These are phyloP conservation scores for Coniosporium uncinatum DNA, from an alignment of 2,329 filamentous ascomycete genomes.

Conservation along the genomic window DNA sequence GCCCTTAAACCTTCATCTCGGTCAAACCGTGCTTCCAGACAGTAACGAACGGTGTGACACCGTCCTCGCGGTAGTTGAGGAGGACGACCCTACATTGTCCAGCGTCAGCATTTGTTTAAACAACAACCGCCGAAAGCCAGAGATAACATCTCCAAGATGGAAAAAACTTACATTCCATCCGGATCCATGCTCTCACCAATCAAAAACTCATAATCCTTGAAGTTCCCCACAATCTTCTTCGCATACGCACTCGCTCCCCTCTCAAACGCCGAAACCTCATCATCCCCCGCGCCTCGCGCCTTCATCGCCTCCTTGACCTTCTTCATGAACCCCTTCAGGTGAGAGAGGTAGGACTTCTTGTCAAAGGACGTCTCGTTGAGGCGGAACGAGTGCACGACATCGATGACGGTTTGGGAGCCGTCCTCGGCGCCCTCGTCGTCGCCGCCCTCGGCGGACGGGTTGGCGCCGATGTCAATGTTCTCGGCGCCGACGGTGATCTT, in stretches of 20 bases:
- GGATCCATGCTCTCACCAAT: slow-evolving; percentile 90
- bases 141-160: too few species aligned
- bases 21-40: slow-evolving; percentile 94
- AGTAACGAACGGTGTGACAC: slow-evolving; percentile 81
- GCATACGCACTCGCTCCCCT: slow-evolving; percentile 65
- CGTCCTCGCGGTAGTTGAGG: slow-evolving; percentile 97
- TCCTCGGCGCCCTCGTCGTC: slow-evolving; percentile 68
- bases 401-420: slow-evolving; percentile 69
- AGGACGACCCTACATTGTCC: slow-evolving; percentile 64
- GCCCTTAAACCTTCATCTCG: slow-evolving; percentile 83
- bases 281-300: slow-evolving; percentile 54
- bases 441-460: slow-evolving; percentile 90
- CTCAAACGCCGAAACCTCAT: slow-evolving; percentile 75
- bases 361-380: slow-evolving; percentile 73
- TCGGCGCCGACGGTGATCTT: slow-evolving; percentile 81
- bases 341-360: slow-evolving; percentile 79
- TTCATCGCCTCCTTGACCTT: slow-evolving; percentile 67
- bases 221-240: slow-evolving; percentile 80
- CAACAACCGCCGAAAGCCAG: too few species aligned
- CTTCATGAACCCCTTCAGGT: slow-evolving; percentile 98
- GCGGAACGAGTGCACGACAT: slow-evolving; percentile 91
- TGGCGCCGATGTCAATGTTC: slow-evolving; percentile 82
- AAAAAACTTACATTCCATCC: slow-evolving; percentile 81
- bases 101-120: background rate
- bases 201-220: slow-evolving; percentile 96